These are phyloP conservation scores for Mycena polygramma DNA, from an alignment of 768 basidiomycete genomes.

Conservation along the genomic window DNA sequence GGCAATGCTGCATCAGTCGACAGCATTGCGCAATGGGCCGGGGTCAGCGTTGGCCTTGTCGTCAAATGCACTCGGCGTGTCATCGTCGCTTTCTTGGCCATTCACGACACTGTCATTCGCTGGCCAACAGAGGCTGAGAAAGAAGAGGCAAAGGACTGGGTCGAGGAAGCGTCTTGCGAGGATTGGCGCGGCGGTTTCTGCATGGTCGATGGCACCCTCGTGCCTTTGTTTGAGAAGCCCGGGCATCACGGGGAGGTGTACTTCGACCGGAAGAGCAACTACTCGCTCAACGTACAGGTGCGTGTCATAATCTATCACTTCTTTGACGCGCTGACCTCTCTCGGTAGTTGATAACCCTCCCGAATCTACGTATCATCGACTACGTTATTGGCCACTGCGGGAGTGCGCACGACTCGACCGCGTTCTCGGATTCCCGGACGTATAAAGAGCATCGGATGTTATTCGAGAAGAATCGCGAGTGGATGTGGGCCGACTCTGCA, in stretches of 20 bases:
- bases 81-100: neutral
- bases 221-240: slow-evolving; percentile 47
- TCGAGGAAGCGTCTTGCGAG: neutral
- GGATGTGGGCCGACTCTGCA: neutral
- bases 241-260: slow-evolving; percentile 50
- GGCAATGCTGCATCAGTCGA: slow-evolving; percentile 47
- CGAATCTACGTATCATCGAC: neutral
- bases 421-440: neutral
- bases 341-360: neutral
- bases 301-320: neutral
- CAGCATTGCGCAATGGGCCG: slow-evolving; percentile 43
- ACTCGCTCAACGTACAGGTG: neutral
- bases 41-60: slow-evolving; percentile 37
- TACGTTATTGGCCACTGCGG: neutral
- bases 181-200: neutral
- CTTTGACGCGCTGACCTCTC: neutral
- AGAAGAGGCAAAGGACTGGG: neutral
- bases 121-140: slow-evolving; percentile 29
- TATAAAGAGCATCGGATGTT: neutral
- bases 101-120: neutral
- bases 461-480: neutral
- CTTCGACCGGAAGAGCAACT: slow-evolving; percentile 35
- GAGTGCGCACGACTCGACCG: neutral
- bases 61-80: neutral
- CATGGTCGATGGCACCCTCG: slow-evolving; percentile 40